Evolutionary conservation across 805 yeast genomes (phyloP).

Genomic region (Starmerella sp.): DNA sequence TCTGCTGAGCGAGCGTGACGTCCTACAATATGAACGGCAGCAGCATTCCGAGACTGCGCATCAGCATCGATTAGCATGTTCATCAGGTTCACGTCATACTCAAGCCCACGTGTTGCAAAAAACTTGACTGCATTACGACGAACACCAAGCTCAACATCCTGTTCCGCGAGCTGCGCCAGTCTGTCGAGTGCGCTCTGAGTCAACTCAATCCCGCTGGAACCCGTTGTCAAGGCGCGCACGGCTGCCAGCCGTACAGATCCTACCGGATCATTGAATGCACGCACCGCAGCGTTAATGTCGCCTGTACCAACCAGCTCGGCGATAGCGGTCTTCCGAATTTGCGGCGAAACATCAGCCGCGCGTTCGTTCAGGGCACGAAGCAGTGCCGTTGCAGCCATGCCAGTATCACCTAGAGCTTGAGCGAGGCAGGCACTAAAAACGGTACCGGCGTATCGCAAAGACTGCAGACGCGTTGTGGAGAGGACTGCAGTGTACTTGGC

Average conservation of each 20-base stretch:
- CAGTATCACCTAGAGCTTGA: neutral
- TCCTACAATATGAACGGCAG: slow-evolving; percentile 7
- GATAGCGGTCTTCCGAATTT: slow-evolving; percentile 12
- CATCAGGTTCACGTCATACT: neutral
- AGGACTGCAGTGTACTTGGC: slow-evolving; percentile 7
- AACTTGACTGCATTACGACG: slow-evolving; percentile 15
- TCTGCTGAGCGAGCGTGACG: neutral
- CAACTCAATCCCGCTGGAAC: neutral
- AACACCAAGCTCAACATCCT: slow-evolving; percentile 16
- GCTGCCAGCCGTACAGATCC: slow-evolving; percentile 17
- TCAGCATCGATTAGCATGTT: slow-evolving; percentile 1
- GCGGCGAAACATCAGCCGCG: slow-evolving; percentile 6
- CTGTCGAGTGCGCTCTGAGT: neutral
- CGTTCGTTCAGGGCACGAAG: slow-evolving; percentile 2
- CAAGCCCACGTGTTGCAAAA: neutral
- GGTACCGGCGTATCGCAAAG: slow-evolving; percentile 17
- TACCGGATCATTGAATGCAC: slow-evolving; percentile 14
- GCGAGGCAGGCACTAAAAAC: neutral
- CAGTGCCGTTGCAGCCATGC: neutral
- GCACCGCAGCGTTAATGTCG: neutral
- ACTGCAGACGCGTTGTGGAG: slow-evolving; percentile 10
- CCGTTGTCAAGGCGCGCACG: neutral
- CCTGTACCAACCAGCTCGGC: neutral
- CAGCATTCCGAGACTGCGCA: slow-evolving; percentile 1
- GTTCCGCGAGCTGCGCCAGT: slow-evolving; percentile 11